Percentiles rank a stretch among this genome's conserved stretches.
Evolutionary conservation across 352 stramenopile genomes (phyloP).

Genomic region (Phytophthora melonis): DNA sequence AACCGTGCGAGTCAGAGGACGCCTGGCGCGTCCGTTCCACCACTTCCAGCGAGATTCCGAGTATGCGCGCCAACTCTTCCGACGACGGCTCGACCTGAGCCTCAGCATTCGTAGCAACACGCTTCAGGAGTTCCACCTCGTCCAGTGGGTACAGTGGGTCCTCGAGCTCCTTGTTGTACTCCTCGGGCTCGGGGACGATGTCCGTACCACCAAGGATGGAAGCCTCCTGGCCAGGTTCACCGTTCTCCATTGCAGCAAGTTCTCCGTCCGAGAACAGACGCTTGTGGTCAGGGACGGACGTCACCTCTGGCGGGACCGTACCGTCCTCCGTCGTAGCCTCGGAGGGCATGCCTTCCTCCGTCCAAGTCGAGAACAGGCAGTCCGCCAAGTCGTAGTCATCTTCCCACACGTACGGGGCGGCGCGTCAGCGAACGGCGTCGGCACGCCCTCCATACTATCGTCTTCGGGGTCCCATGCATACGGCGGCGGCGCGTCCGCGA

Average conservation of each 20-base stretch:
- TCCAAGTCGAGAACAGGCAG: not conserved
- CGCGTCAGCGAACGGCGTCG: not conserved
- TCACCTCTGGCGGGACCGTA: not conserved
- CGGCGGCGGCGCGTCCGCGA: too few relatives aligned
- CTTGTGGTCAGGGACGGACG: not conserved
- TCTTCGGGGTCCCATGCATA: not conserved
- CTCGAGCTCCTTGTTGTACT: conserved; percentile 12
- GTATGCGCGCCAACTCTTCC: not conserved
- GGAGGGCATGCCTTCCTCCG: too few relatives aligned
- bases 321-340: not conserved
- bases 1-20: not conserved
- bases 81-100: not conserved
- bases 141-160: conserved; percentile 2
- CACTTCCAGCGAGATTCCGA: not conserved
- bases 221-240: not conserved
- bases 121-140: not conserved
- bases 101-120: not conserved
- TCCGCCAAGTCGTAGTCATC: not conserved
- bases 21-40: not conserved
- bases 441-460: not conserved
- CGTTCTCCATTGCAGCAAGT: not conserved
- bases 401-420: not conserved
- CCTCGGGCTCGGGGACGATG: not conserved
- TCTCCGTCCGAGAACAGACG: conserved; percentile 2
- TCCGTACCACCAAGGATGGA: not conserved